phyloP scores from a whole-genome alignment of 2,329 filamentous ascomycete genomes.

The Aureobasidium sp. region DNA sequence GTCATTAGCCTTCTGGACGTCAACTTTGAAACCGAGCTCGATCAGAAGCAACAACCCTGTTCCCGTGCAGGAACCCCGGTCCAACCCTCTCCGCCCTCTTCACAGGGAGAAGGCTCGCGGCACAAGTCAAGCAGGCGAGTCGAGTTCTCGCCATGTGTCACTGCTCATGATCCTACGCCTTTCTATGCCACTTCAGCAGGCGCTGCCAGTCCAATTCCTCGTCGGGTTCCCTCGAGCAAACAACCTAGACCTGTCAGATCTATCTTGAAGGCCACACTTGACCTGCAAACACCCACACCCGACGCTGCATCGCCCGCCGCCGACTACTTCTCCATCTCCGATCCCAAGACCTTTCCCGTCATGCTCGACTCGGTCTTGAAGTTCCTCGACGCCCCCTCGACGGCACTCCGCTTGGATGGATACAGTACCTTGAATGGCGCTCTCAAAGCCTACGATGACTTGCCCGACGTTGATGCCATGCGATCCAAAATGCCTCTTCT shows the following conservation, averaged over 20 bases:
- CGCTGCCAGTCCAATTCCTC: slow-evolving; percentile 36
- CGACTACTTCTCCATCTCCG: slow-evolving; percentile 38
- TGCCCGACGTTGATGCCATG: slow-evolving; percentile 68
- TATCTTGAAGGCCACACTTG: slow-evolving; percentile 69
- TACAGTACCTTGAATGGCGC: slow-evolving; percentile 73
- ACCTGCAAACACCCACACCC: slow-evolving; percentile 30
- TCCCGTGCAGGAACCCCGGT: background rate
- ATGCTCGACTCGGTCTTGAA: slow-evolving; percentile 82
- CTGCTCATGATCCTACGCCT: slow-evolving; percentile 1
- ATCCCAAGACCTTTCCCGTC: slow-evolving; percentile 56
- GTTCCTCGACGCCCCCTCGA: slow-evolving; percentile 68
- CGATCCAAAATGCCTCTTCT: slow-evolving; percentile 70
- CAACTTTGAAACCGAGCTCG: slow-evolving; percentile 29
- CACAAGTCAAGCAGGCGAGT: slow-evolving; percentile 47
- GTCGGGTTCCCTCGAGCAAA: slow-evolving; percentile 41
- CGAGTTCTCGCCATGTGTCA: slow-evolving; percentile 50
- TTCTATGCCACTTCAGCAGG: slow-evolving; percentile 1
- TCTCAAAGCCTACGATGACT: slow-evolving; percentile 72
- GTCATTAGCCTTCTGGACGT: slow-evolving; percentile 38
- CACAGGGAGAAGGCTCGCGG: background rate
- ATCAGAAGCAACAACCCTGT: background rate
- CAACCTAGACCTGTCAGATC: slow-evolving; percentile 56
- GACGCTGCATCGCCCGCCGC: slow-evolving; percentile 36
- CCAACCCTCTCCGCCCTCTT: slow-evolving; percentile 11
- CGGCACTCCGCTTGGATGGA: slow-evolving; percentile 70